Percentiles rank a stretch among this genome's conserved stretches.
Conservation (phyloP, 176 grass and related monocot genomes). For the Typha latifolia region DNA sequence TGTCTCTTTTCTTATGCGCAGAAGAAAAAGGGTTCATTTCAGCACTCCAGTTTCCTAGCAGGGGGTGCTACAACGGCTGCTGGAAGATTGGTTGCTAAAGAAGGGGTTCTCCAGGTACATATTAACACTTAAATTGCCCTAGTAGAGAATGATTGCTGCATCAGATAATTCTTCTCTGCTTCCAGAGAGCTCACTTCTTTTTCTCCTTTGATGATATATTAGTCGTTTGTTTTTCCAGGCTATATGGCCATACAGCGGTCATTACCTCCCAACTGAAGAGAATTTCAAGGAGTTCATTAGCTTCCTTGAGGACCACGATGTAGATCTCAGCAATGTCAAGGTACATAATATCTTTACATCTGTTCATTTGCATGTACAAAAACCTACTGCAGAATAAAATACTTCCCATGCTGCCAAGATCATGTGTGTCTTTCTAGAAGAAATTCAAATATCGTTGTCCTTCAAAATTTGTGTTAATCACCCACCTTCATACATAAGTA, state of each 20-base stretch:
- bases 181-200: not conserved
- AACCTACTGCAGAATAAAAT: not conserved
- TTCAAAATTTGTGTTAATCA: no score
- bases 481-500: no score
- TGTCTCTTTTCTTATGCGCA: conserved; percentile 25
- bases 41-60: conserved; percentile 93
- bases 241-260: conserved; percentile 98
- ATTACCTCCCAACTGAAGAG: conserved; percentile 88
- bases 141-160: no score
- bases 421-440: no score
- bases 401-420: not conserved
- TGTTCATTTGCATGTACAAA: conserved; percentile 3
- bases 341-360: conserved; percentile 22
- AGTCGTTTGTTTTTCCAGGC: conserved; percentile 28
- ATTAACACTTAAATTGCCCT: not conserved
- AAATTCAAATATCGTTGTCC: no score
- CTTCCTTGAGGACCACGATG: conserved; percentile 77
- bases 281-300: conserved; percentile 88
- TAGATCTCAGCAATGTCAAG: conserved; percentile 88
- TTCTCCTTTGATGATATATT: not conserved
- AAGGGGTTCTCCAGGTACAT: conserved; percentile 60
- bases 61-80: conserved; percentile 81
- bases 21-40: conserved; percentile 93
- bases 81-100: conserved; percentile 68
- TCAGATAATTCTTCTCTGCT: no score